Conservation (phyloP, 495 filamentous ascomycete genomes). For the Tuber aestivum region DNA sequence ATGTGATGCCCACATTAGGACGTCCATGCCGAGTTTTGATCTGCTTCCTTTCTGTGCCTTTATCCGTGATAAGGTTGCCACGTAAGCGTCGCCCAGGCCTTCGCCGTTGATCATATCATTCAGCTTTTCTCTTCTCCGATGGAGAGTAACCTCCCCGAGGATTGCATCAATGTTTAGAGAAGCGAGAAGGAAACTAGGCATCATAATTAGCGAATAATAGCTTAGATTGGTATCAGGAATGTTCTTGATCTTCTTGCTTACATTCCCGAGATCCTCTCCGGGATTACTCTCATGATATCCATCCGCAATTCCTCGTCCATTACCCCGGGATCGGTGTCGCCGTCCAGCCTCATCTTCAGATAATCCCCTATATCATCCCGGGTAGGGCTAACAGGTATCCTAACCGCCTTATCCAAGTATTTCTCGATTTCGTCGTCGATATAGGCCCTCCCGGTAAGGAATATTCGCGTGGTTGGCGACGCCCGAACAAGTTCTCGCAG, state of each 20-base stretch:
- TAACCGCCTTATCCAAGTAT: background rate
- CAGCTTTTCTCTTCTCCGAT: background rate
- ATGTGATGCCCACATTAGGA: too few relatives aligned
- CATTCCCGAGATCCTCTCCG: background rate
- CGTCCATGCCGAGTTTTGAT: background rate
- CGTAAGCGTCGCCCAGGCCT: background rate
- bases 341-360: background rate
- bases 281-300: background rate
- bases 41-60: background rate
- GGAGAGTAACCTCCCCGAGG: background rate
- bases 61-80: background rate
- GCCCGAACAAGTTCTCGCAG: too few relatives aligned
- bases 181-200: background rate
- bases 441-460: too few relatives aligned
- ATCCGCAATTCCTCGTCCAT: background rate
- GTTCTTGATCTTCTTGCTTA: background rate
- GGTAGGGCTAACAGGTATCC: background rate
- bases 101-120: too few relatives aligned
- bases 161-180: background rate
- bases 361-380: background rate
- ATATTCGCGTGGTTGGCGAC: too few relatives aligned
- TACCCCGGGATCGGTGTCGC: background rate
- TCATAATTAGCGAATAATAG: background rate
- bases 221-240: background rate
- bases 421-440: background rate